These are phyloP conservation scores for Colletotrichum eleusines DNA, from an alignment of 2,329 filamentous ascomycete genomes.

Conservation along the genomic window DNA sequence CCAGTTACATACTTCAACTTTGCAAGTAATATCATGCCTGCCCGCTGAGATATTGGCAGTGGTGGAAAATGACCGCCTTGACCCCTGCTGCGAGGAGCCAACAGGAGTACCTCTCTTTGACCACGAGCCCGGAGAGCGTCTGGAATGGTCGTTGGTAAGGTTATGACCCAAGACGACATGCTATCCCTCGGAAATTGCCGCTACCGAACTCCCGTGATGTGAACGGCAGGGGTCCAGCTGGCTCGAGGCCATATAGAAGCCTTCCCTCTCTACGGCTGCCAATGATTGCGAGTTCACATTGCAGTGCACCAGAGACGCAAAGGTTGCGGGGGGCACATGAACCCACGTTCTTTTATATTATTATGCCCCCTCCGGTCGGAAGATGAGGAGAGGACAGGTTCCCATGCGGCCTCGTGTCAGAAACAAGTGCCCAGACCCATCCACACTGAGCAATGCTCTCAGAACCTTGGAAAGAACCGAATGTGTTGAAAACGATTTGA, in stretches of 20 bases:
- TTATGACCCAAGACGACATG: neutral
- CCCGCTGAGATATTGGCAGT: too few species aligned
- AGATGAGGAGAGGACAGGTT: neutral
- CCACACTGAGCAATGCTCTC: too few species aligned
- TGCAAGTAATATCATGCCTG: too few species aligned
- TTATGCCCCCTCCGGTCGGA: neutral
- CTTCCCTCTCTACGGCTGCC: neutral
- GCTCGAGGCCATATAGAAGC: too few species aligned
- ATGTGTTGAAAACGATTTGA: neutral
- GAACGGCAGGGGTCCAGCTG: too few species aligned
- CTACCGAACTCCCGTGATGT: neutral
- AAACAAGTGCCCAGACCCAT: neutral
- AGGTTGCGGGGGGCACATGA: too few species aligned
- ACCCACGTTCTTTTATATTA: neutral
- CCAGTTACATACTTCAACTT: neutral
- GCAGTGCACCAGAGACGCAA: neutral
- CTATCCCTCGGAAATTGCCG: neutral
- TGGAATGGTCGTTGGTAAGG: neutral
- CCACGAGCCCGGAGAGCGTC: neutral
- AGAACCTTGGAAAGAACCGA: too few species aligned
- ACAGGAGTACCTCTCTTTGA: neutral
- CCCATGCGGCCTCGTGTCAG: neutral
- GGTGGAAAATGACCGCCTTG: neutral
- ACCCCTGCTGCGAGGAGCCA: neutral
- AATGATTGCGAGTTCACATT: neutral